Conservation (phyloP, 1,284 basidiomycete genomes). For the Waitea zeae region DNA sequence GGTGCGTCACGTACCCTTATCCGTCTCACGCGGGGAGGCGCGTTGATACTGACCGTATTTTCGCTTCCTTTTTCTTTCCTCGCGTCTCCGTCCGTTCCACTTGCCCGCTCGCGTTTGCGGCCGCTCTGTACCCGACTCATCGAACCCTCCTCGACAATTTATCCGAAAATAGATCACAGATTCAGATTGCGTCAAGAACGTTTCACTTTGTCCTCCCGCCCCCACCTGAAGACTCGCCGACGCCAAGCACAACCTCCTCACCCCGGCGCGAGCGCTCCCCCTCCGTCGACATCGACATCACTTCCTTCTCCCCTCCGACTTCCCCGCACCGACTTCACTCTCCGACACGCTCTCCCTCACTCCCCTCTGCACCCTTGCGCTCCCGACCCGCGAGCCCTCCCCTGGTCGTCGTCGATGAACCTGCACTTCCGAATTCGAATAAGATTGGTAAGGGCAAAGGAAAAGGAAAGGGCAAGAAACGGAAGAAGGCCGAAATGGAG, state of each 20-base stretch:
- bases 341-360: conserved; percentile 54
- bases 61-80: conserved; percentile 6
- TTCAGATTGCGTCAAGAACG: conserved; percentile 95
- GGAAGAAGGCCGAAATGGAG: neutral
- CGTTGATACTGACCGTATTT: conserved; percentile 2
- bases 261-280: conserved; percentile 36
- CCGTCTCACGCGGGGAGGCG: no score
- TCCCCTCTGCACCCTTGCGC: conserved; percentile 15
- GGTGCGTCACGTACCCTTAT: conserved; percentile 36
- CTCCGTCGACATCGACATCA: conserved; percentile 63
- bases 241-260: conserved; percentile 51
- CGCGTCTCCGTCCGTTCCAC: no score
- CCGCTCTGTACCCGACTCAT: no score
- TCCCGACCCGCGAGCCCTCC: conserved; percentile 5
- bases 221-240: conserved; percentile 56
- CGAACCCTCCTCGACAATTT: conserved; percentile 7
- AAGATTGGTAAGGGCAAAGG: neutral
- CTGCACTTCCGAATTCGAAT: no score
- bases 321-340: no score
- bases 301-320: conserved; percentile 69
- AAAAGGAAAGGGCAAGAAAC: conserved; percentile 2
- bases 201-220: conserved; percentile 93
- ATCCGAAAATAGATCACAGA: conserved; percentile 59
- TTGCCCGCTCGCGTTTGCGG: no score
- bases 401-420: neutral